Evolutionary conservation across 2,329 filamentous ascomycete species (phyloP), one percentile per base, ranked within the genome.

Genomic region (Rhynchosporium graminicola): DNA sequence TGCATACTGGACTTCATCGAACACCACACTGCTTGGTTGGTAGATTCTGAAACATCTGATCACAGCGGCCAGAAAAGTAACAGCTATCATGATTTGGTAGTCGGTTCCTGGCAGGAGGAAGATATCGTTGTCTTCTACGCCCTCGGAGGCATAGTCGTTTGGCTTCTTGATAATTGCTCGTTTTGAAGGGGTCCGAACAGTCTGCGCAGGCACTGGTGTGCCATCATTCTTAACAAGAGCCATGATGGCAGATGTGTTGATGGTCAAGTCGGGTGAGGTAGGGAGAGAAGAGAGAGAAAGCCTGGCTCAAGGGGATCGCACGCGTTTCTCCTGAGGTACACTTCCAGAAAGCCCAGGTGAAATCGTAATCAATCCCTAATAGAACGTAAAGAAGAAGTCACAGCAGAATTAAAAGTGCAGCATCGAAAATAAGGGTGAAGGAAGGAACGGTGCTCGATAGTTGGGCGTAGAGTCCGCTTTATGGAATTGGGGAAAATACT

Each of bases 1-100:
- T 3, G 87, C 92, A 76, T 86, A 97, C 92, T 99, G 95, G 76
- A 99, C 95, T 81, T 99, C 95, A 77, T 99, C 95, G 76, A 99
- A 99, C 69, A 99, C 95, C 65, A 99, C 95, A 73, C 93, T 97
- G 73, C 87, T 89, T 61, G 95, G 95, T 76, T 97, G 92, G 76
- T 96, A 97, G 79, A 99, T 97, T 74, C 92, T 88, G 82, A 96
- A 99, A 67, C 98, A 79, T 68, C 95, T 90, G 68, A 99, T 91
- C 68, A 88, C 79, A 60, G 89, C 83, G 57, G 90, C 91, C 67
- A 97, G 71, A 20, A 92, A 69, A 57, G 92, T 96, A 69, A 98
- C 77, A 57, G 83, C 78, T 26, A 86, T 79, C 76, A 96, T 82
- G 66, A 91, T 77, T 77, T 91, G 85, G 80, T 95, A 97, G 79